These are phyloP conservation scores for Cajanus cajan DNA, from an alignment of 306 rosid genomes.

Conservation along the genomic window DNA sequence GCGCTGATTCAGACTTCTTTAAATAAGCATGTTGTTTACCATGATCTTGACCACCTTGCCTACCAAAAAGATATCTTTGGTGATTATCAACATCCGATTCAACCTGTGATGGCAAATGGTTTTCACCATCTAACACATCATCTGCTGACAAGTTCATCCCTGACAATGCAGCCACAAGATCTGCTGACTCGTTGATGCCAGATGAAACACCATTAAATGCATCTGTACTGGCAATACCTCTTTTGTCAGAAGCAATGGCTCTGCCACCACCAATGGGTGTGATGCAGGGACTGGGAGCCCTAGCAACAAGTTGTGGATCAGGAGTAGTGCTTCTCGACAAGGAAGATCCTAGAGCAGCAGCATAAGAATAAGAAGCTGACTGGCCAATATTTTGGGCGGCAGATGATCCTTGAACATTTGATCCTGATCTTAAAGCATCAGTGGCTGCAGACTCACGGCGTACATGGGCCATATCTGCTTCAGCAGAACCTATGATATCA, in stretches of 20 bases:
- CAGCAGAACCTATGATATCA: conserved; percentile 57
- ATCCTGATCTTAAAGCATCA: conserved; percentile 50
- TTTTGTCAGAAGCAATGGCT: conserved; percentile 60
- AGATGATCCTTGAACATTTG: conserved; percentile 70
- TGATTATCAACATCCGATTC: conserved; percentile 63
- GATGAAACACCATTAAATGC: conserved; percentile 67
- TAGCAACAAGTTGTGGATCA: conserved; percentile 77
- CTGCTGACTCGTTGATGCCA: conserved; percentile 62
- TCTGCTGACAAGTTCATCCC: conserved; percentile 74
- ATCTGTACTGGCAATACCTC: conserved; percentile 61
- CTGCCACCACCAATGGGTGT: conserved; percentile 94
- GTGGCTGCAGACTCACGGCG: conserved; percentile 48
- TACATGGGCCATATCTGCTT: conserved; percentile 62
- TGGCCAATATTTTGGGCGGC: conserved; percentile 57
- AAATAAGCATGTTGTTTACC: conserved; percentile 61
- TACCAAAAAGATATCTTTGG: conserved; percentile 65
- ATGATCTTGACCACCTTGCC: conserved; percentile 79
- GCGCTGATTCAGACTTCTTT: conserved; percentile 69
- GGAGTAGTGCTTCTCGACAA: conserved; percentile 93
- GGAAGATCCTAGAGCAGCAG: conserved; percentile 87
- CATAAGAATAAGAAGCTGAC: conserved; percentile 71
- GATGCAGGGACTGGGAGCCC: conserved; percentile 95
- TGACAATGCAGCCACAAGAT: conserved; percentile 73
- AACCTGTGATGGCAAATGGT: conserved; percentile 60
- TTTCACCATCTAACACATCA: conserved; percentile 54